A percentile compares a stretch with the other conserved stretches of the same genome.
phyloP scores from a whole-genome alignment of 768 basidiomycete genomes.

The Amanita rubescens region DNA sequence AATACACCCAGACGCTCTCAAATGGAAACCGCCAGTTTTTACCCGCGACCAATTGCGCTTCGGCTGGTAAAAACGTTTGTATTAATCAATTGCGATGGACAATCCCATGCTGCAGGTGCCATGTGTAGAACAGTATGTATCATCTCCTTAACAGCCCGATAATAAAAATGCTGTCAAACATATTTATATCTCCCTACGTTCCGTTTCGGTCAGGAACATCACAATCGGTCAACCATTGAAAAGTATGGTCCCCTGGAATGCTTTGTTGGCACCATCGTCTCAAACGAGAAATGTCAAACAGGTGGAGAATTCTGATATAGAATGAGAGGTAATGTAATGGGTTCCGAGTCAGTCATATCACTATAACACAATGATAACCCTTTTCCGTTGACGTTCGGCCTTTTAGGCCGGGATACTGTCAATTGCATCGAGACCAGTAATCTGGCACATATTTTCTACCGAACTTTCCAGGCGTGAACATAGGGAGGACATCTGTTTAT shows the following conservation, averaged over 20 bases:
- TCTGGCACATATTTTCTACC: background rate
- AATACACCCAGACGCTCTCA: conserved; percentile 72
- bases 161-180: background rate
- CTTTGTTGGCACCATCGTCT: background rate
- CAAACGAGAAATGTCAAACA: background rate
- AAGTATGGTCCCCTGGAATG: background rate
- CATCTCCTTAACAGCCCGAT: background rate
- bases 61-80: conserved; percentile 36
- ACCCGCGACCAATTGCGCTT: conserved; percentile 86
- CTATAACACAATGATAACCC: background rate
- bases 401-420: background rate
- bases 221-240: background rate
- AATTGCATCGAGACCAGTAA: background rate
- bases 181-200: background rate
- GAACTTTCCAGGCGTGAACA: background rate
- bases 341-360: background rate
- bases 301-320: conserved; percentile 6
- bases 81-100: background rate
- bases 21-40: conserved; percentile 96
- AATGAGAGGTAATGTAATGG: background rate
- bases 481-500: background rate
- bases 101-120: background rate
- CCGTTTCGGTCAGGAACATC: conserved; percentile 2
- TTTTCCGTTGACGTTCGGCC: background rate
- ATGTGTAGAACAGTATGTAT: conserved; percentile 2